phyloP scores from a whole-genome alignment of 1,284 basidiomycete genomes.

The Ganoderma sp. region DNA sequence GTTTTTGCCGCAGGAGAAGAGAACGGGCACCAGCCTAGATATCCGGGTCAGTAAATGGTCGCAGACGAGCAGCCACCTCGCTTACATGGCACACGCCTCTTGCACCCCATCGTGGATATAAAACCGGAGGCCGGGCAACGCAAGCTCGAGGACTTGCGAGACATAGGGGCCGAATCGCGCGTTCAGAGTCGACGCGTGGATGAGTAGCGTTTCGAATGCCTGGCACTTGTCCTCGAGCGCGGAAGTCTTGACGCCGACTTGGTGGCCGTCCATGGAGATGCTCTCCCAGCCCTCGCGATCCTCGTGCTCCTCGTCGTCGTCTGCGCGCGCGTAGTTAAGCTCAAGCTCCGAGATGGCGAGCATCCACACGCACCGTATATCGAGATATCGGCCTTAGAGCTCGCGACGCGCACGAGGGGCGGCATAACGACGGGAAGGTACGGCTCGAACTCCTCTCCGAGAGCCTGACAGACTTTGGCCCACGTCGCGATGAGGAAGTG shows the following conservation, averaged over 20 bases:
- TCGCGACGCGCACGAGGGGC: slow-evolving; percentile 72
- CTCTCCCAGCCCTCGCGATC: slow-evolving; percentile 80
- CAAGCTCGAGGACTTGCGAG: slow-evolving; percentile 70
- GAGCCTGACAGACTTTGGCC: slow-evolving; percentile 83
- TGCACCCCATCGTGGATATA: slow-evolving; percentile 84
- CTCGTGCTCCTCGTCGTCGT: slow-evolving; percentile 60
- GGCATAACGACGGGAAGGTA: slow-evolving; percentile 86
- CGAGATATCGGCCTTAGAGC: slow-evolving; percentile 79
- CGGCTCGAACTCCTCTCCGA: slow-evolving; percentile 82
- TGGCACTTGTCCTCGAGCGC: slow-evolving; percentile 87
- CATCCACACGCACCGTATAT: slow-evolving; percentile 61
- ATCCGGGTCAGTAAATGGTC: not conserved
- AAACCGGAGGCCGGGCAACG: slow-evolving; percentile 73
- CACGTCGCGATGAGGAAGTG: slow-evolving; percentile 81
- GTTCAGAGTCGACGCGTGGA: slow-evolving; percentile 76
- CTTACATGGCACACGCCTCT: slow-evolving; percentile 77
- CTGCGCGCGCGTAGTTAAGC: slow-evolving; percentile 29
- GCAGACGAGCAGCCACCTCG: not conserved
- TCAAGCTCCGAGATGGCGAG: not conserved
- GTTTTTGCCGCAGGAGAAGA: slow-evolving; percentile 75
- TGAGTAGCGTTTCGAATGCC: slow-evolving; percentile 83
- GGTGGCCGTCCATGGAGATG: slow-evolving; percentile 74
- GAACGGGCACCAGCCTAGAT: slow-evolving; percentile 72
- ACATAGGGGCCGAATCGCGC: slow-evolving; percentile 77
- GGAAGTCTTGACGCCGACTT: slow-evolving; percentile 78